phyloP scores from a whole-genome alignment of 169 alveolate species.

The Plasmodium adleri region DNA sequence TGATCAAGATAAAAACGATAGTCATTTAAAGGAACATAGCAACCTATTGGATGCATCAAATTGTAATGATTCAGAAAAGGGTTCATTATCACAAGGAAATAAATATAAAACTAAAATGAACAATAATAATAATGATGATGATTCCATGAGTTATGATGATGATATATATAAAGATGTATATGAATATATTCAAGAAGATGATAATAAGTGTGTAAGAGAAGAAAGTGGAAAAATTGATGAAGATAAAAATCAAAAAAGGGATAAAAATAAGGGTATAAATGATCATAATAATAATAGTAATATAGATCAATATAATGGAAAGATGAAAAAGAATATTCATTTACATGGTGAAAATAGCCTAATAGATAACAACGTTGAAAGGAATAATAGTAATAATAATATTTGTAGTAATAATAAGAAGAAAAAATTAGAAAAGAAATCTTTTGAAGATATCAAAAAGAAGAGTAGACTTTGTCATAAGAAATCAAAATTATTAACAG shows the following conservation, averaged over 20 bases:
- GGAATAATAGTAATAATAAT: constrained; percentile 1
- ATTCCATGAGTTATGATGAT: too few species aligned
- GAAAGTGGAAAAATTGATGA: not conserved
- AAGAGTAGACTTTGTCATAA: constrained; percentile 18
- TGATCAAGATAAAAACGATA: too few species aligned
- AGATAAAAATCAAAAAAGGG: not conserved
- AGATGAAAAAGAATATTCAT: constrained; percentile 6
- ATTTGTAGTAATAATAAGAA: not conserved
- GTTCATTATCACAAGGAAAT: too few species aligned
- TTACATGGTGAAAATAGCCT: too few species aligned
- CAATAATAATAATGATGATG: too few species aligned
- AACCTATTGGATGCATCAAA: too few species aligned
- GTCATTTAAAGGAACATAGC: too few species aligned
- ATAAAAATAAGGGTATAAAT: not conserved
- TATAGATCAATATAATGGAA: constrained; percentile 4
- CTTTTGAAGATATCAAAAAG: constrained; percentile 13
- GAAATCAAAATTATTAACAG: constrained; percentile 55
- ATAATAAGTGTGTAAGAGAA: not conserved
- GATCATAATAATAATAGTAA: not conserved
- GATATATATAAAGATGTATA: too few species aligned
- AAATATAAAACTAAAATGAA: too few species aligned
- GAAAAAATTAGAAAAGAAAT: constrained; percentile 15
- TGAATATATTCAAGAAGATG: too few species aligned
- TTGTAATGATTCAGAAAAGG: too few species aligned
- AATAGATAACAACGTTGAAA: constrained; percentile 2